Evolutionary conservation across 2,329 filamentous ascomycete species (phyloP).

Genomic region (Penicillium griseofulvum): DNA sequence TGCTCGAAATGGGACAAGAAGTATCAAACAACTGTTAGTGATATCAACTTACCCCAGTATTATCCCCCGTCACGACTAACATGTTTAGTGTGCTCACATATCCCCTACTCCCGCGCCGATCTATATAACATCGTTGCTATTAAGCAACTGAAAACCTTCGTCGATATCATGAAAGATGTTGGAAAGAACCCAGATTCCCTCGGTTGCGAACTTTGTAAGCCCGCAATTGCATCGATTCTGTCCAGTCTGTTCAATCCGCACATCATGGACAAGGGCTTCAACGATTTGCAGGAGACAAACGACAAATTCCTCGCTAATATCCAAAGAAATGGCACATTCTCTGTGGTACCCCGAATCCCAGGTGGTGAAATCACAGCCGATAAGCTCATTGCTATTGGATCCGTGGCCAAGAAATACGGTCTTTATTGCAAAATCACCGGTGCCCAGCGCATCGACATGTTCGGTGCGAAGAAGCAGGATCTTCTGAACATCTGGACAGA

Average conservation of each 20-base stretch:
- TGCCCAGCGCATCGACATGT: conserved; percentile 89
- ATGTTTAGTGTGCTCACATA: conserved; percentile 70
- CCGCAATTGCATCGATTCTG: conserved; percentile 75
- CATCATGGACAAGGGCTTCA: conserved; percentile 66
- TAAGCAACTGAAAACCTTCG: conserved; percentile 70
- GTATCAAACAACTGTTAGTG: conserved; percentile 68
- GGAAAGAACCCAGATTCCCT: conserved; percentile 70
- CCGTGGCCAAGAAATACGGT: conserved; percentile 77
- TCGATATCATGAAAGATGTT: conserved; percentile 73
- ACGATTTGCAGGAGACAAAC: conserved; percentile 86
- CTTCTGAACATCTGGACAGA: conserved; percentile 77
- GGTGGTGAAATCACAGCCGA: conserved; percentile 86
- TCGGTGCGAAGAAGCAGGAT: conserved; percentile 85
- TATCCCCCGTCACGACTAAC: conserved; percentile 10
- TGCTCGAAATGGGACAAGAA: conserved; percentile 80
- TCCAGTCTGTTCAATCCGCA: conserved; percentile 80
- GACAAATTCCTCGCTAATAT: conserved; percentile 87
- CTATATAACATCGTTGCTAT: conserved; percentile 88
- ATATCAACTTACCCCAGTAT: neutral
- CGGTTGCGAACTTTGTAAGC: conserved; percentile 86
- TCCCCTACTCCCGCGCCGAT: conserved; percentile 77
- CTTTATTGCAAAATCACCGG: conserved; percentile 92
- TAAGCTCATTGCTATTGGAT: conserved; percentile 77
- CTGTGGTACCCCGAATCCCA: conserved; percentile 77
- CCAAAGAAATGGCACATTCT: conserved; percentile 87